phyloP scores from a whole-genome alignment of 2,329 filamentous ascomycete species.

The Ophiostoma australiae region DNA sequence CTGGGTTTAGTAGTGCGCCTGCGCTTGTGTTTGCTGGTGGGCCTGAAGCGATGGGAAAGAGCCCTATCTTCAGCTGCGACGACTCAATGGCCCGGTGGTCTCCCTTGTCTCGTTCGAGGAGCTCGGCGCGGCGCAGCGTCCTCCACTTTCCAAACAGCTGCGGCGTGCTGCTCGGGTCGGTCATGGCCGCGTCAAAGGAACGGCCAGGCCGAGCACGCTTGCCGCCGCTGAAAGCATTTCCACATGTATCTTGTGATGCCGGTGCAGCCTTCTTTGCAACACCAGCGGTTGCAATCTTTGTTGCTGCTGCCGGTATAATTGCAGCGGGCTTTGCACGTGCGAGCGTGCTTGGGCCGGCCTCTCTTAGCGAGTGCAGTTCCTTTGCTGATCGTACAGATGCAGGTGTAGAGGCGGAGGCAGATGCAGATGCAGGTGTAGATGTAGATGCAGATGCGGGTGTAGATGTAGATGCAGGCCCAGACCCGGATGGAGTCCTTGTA shows the following conservation, averaged over 20 bases:
- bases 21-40: constrained; percentile 20
- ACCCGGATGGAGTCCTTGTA: not conserved
- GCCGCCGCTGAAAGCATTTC: constrained; percentile 46
- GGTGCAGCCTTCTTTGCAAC: constrained; percentile 13
- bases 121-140: constrained; percentile 39
- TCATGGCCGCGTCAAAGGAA: constrained; percentile 37
- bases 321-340: not conserved
- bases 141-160: constrained; percentile 40
- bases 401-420: not conserved
- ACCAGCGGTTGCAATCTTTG: not conserved
- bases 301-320: not conserved
- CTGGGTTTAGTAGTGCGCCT: not conserved
- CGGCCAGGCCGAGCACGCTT: constrained; percentile 37
- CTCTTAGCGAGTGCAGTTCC: not conserved
- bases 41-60: constrained; percentile 33
- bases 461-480: not conserved
- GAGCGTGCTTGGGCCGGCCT: not conserved
- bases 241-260: constrained; percentile 28
- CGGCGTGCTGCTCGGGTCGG: constrained; percentile 40
- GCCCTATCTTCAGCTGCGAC: constrained; percentile 28
- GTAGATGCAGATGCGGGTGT: not conserved
- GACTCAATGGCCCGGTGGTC: constrained; percentile 41
- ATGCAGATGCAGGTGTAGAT: not conserved
- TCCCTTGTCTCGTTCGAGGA: constrained; percentile 41
- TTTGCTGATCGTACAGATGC: not conserved